Evolutionary conservation across 2,329 filamentous ascomycete genomes (phyloP), one percentile per base, ranked within the genome.

Genomic region (Colletotrichum nymphaeae): DNA sequence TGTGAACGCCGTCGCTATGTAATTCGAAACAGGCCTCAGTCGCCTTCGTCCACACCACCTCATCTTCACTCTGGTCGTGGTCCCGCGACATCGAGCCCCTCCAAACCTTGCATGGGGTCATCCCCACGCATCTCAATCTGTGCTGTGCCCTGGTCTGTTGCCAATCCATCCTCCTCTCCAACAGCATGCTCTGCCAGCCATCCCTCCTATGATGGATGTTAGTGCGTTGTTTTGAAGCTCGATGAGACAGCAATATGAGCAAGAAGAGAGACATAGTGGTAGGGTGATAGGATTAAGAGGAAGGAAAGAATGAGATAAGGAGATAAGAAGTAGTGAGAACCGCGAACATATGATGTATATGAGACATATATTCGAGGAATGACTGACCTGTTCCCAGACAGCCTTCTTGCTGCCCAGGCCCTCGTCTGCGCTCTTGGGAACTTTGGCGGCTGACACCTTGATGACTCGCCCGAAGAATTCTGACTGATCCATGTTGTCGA

Each of bases 401-500:
- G 97, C 97, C 57, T 93, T 98, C 84, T 95, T 97, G 86, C 95
- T 97, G 28, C 96, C 95, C 57, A 99, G 83, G 0, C 95, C 95
- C 81, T 97, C 95, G 66, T 94, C 94, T 63, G 91, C 90, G 78
- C 94, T 94, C 87, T 98, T 98, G 75, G 97, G 95, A 37, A 94
- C 91, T 83, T 98, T 99, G 56, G 97, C 97, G 68, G 93, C 90
- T 57, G 95, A 95, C 64, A 98, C 96, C 82, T 95, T 98, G 81
- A 99, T 93, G 16, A 97, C 93, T 73, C 94, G 91, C 12, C 97
- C 97, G 81, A 96, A 98, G 58, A 99, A 90, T 84, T 98, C 96
- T 74, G 95, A 93, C 82, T 98, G 95, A 81, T 99, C 95, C 96
- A 99, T 98, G 81, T 99, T 99, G 87, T 98, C 95, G 82, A 99